These are phyloP conservation scores for Fomitopsis serialis DNA, from an alignment of 768 basidiomycete species.

Conservation along the genomic window DNA sequence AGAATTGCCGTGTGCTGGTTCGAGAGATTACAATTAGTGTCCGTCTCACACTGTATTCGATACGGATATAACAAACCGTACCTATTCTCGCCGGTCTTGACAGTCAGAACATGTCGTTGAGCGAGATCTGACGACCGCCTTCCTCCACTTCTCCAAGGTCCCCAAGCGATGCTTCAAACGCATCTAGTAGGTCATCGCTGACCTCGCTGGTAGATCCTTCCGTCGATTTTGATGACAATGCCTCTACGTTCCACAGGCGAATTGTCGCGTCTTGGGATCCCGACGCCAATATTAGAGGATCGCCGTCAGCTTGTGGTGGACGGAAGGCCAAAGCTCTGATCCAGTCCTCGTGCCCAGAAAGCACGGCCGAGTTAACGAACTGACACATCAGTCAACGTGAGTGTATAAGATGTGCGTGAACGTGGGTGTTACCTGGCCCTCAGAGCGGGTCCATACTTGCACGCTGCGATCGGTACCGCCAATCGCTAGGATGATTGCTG, in stretches of 20 bases:
- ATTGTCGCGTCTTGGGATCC: slow-evolving; percentile 95
- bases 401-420: not conserved
- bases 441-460: slow-evolving; percentile 70
- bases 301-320: slow-evolving; percentile 23
- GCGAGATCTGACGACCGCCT: slow-evolving; percentile 80
- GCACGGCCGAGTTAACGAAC: slow-evolving; percentile 55
- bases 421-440: slow-evolving; percentile 39
- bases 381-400: slow-evolving; percentile 16
- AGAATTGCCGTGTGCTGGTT: slow-evolving; percentile 47
- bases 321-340: slow-evolving; percentile 75
- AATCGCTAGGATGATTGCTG: slow-evolving; percentile 71
- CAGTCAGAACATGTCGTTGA: slow-evolving; percentile 79
- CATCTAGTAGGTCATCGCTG: slow-evolving; percentile 77
- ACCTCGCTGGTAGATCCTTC: slow-evolving; percentile 17
- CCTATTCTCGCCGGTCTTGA: slow-evolving; percentile 45
- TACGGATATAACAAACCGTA: not conserved
- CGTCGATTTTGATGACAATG: slow-evolving; percentile 28
- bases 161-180: slow-evolving; percentile 79
- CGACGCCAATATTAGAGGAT: slow-evolving; percentile 75
- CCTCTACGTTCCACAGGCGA: slow-evolving; percentile 84
- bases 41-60: not conserved
- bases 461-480: slow-evolving; percentile 78
- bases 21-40: slow-evolving; percentile 1
- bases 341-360: slow-evolving; percentile 96
- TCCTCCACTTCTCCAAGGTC: slow-evolving; percentile 70